phyloP scores from a whole-genome alignment of 768 basidiomycete species.

The Boletellus ananas region DNA sequence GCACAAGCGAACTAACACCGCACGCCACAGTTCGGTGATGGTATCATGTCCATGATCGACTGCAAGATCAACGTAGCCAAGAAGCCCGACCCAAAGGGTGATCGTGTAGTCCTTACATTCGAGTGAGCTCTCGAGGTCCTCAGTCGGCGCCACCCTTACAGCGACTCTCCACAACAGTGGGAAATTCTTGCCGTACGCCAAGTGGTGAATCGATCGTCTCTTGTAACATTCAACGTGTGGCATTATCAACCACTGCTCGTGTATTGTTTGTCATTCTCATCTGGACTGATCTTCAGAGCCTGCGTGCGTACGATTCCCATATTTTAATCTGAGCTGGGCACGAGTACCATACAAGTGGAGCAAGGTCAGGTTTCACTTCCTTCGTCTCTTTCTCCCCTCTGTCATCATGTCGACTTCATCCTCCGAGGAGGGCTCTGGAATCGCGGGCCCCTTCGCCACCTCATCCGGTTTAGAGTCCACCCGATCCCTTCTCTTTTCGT shows the following conservation, averaged over 20 bases:
- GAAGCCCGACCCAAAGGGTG: slow-evolving; percentile 75
- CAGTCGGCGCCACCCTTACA: background rate
- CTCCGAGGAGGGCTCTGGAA: slow-evolving; percentile 7
- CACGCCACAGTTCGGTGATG: slow-evolving; percentile 65
- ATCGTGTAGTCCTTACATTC: slow-evolving; percentile 74
- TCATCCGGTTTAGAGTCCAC: slow-evolving; percentile 14
- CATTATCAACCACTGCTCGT: background rate
- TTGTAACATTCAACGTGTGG: slow-evolving; percentile 1
- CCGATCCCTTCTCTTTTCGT: slow-evolving; percentile 6
- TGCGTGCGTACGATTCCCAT: background rate
- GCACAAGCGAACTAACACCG: background rate
- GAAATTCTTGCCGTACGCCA: slow-evolving; percentile 72
- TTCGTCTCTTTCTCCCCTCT: background rate
- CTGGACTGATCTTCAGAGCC: slow-evolving; percentile 1
- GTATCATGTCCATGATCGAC: slow-evolving; percentile 89
- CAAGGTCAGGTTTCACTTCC: slow-evolving; percentile 1
- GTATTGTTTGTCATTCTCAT: slow-evolving; percentile 1
- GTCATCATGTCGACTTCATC: slow-evolving; percentile 10
- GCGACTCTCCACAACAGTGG: slow-evolving; percentile 42
- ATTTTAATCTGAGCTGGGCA: slow-evolving; percentile 15
- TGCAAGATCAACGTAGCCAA: slow-evolving; percentile 65
- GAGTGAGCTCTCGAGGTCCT: slow-evolving; percentile 49
- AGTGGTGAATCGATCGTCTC: slow-evolving; percentile 44
- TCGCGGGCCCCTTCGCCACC: background rate
- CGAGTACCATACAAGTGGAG: background rate